Conservation (phyloP, 352 stramenopile species). For the Hyaloperonospora arabidopsidis region DNA sequence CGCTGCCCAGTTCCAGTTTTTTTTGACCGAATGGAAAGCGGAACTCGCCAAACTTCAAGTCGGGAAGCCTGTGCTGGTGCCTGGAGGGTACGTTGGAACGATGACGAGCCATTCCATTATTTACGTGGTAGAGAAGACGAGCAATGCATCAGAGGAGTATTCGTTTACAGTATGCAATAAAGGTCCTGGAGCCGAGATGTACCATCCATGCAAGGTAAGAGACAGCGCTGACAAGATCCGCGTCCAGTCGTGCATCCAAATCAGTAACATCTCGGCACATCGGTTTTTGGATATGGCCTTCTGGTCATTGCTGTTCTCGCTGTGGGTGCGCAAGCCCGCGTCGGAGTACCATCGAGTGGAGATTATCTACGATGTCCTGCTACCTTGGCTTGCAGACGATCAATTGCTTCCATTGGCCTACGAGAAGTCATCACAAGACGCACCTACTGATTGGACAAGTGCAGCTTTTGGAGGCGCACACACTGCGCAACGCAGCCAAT, state of each 20-base stretch:
- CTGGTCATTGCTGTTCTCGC: constrained; percentile 76
- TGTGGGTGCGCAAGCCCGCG: constrained; percentile 76
- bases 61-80: constrained; percentile 48
- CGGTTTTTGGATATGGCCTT: constrained; percentile 83
- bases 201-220: constrained; percentile 44
- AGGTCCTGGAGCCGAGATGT: constrained; percentile 74
- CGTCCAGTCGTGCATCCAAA: constrained; percentile 68
- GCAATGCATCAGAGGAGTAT: constrained; percentile 32
- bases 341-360: constrained; percentile 85
- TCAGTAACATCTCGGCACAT: constrained; percentile 42
- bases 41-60: constrained; percentile 37
- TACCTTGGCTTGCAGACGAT: constrained; percentile 80
- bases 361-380: constrained; percentile 84
- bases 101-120: constrained; percentile 67
- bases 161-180: constrained; percentile 87
- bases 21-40: constrained; percentile 64
- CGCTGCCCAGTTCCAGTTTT: constrained; percentile 52
- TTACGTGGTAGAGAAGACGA: constrained; percentile 74
- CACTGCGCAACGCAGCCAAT: constrained; percentile 61
- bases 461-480: constrained; percentile 31
- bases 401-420: constrained; percentile 54
- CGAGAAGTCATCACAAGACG: constrained; percentile 23
- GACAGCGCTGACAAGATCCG: constrained; percentile 48
- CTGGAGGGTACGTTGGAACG: constrained; percentile 75
- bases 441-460: constrained; percentile 25